Evolutionary conservation across 2,329 filamentous ascomycete genomes (phyloP), one percentile per base, ranked within the genome.

Genomic region (Colletotrichum sp.): DNA sequence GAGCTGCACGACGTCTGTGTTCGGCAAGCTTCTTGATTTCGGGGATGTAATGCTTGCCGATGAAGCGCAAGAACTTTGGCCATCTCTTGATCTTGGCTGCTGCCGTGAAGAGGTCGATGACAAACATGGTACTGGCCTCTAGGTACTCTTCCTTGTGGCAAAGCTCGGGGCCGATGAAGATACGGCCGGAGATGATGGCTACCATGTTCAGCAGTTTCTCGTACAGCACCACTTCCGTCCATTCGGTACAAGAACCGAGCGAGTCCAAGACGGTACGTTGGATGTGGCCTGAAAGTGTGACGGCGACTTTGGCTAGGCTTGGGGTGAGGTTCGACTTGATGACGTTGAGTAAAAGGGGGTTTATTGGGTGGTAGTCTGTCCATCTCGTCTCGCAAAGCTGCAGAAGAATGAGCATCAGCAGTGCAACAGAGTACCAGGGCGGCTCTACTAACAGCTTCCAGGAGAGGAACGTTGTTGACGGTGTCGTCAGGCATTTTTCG

Each of bases 81-180:
- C 55, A 58, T 22, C 55, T n/a, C 13, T 28, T 58, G 55, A 58
- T 28, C 3, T 58, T 58, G 55, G 55, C 55, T 28, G 55, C 55
- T 12, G 25, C 25, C 13, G 55, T 58, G 27, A 61, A 61, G 18
- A 30, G 58, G 6, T 32, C 28, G 58, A 30, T 30, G 58, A 30
- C 27, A 3, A 61, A 61, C 28, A 30, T 61, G 28, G 27, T 61
- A 30, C 58, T 61, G 9, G 85, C 82, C 52, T 88, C 83, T 6
- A 89, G 79, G 78, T 88, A 89, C 32, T 83, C 81, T 55, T 87
- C 85, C 6, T 83, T 78, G 39, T 84, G 86, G 77, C 86, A 87
- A 5, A 88, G 82, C 68, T 88, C 86, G 4, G 85, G 79, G 8
- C 88, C 88, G 36, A 89, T 82, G 72, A 89, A 89, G 32, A 89